Conservation (phyloP, 2,329 filamentous ascomycete genomes). For the Trichoderma aggressivum region DNA sequence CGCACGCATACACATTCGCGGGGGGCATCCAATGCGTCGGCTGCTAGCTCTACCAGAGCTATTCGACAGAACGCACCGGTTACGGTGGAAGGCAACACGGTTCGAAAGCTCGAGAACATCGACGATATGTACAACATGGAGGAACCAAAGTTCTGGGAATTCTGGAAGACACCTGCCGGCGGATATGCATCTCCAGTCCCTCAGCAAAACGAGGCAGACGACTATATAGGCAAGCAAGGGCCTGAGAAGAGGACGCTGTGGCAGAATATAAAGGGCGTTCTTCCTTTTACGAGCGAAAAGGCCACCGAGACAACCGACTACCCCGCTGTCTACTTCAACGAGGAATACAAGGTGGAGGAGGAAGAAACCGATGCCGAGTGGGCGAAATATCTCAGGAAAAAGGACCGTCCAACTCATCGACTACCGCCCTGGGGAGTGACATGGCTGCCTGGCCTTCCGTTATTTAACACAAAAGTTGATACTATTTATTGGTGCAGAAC, state of each 20-base stretch:
- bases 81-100: conserved; percentile 44
- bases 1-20: conserved; percentile 33
- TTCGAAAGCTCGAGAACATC: conserved; percentile 47
- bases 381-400: conserved; percentile 77
- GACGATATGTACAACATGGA: conserved; percentile 49
- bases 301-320: conserved; percentile 53
- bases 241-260: conserved; percentile 47
- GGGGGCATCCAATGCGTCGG: conserved; percentile 38
- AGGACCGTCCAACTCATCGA: conserved; percentile 80
- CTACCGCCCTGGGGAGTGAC: conserved; percentile 58
- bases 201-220: conserved; percentile 48
- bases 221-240: conserved; percentile 30
- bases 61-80: conserved; percentile 11
- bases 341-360: conserved; percentile 55
- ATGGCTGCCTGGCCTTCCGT: conserved; percentile 76
- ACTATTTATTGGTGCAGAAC: conserved; percentile 88
- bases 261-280: conserved; percentile 45
- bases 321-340: conserved; percentile 55
- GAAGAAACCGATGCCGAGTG: conserved; percentile 66
- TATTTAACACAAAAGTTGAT: conserved; percentile 87
- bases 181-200: conserved; percentile 61
- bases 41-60: conserved; percentile 36
- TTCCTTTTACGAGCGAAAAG: conserved; percentile 49
- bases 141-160: conserved; percentile 55
- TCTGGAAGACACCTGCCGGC: conserved; percentile 62